Evolutionary conservation across 257 asterid species (phyloP).

Genomic region (Striga asiatica): DNA sequence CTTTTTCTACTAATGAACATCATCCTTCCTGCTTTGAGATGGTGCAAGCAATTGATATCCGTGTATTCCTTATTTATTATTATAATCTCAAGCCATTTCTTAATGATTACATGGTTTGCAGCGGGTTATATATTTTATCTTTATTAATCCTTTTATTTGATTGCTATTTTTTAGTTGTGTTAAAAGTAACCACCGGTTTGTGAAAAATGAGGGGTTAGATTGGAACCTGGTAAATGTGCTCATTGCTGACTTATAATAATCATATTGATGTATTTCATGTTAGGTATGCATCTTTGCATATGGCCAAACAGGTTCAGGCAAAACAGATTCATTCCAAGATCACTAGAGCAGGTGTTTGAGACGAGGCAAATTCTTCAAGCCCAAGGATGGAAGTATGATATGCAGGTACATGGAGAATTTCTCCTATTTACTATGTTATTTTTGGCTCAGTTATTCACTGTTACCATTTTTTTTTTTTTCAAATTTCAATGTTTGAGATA

Average conservation of each 20-base stretch:
- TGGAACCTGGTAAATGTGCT: not conserved
- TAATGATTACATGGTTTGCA: not conserved
- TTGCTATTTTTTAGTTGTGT: not conserved
- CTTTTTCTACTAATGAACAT: not conserved
- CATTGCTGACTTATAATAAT: not conserved
- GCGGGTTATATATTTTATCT: not conserved
- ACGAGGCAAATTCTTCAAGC: conserved; percentile 66
- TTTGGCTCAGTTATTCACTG: not conserved
- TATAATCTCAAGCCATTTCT: not conserved
- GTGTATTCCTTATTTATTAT: not conserved
- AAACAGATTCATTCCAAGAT: conserved; percentile 82
- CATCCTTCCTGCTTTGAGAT: not conserved
- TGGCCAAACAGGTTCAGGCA: conserved; percentile 97
- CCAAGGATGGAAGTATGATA: conserved; percentile 95
- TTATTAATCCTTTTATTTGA: not conserved
- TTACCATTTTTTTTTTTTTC: not conserved
- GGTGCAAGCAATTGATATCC: not conserved
- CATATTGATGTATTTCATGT: conserved; percentile 5
- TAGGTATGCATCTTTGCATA: conserved; percentile 97
- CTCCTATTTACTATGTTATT: not conserved
- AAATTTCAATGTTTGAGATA: conserved; percentile 97
- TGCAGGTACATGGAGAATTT: conserved; percentile 52
- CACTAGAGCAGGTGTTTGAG: conserved; percentile 83
- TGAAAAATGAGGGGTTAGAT: not conserved
- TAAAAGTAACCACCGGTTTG: not conserved